A percentile compares a stretch with the other conserved stretches of the same genome.
phyloP scores from a whole-genome alignment of 768 basidiomycete species.

The Pisolithus albus region DNA sequence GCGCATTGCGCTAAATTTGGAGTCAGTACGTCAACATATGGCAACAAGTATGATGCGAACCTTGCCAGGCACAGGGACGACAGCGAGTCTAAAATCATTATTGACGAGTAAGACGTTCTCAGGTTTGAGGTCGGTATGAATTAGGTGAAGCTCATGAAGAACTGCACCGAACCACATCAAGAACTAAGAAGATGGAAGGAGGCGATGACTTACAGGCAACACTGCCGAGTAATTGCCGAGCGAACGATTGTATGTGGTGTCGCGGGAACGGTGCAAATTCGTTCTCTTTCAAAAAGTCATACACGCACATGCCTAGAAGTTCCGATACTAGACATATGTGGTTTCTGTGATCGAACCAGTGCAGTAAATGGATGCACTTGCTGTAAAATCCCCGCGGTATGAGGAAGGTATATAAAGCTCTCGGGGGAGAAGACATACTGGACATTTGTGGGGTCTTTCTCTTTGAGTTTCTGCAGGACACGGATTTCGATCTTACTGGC shows the following conservation, averaged over 20 bases:
- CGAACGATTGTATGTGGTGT: constrained; percentile 93
- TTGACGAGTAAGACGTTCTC: constrained; percentile 95
- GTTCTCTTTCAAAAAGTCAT: constrained; percentile 98
- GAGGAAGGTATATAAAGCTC: constrained; percentile 15
- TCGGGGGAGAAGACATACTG: constrained; percentile 53
- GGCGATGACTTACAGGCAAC: constrained; percentile 73
- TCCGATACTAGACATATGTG: constrained; percentile 98
- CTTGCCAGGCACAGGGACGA: constrained; percentile 60
- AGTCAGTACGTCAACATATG: constrained; percentile 7
- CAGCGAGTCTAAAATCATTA: constrained; percentile 63
- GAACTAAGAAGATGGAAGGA: neutral
- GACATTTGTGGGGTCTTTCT: constrained; percentile 78
- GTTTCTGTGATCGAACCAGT: constrained; percentile 95
- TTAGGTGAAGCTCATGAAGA: constrained; percentile 81
- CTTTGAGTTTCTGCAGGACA: constrained; percentile 85
- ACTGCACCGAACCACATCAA: constrained; percentile 41
- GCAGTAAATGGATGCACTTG: constrained; percentile 94
- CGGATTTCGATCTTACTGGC: constrained; percentile 97
- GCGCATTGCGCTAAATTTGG: constrained; percentile 49
- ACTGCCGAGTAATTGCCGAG: constrained; percentile 82
- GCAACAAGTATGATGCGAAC: constrained; percentile 29
- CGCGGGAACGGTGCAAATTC: constrained; percentile 95
- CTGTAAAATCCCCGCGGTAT: constrained; percentile 34
- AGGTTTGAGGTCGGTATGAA: constrained; percentile 98
- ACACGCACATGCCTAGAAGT: constrained; percentile 93